These are phyloP conservation scores for Ampelocalamus luodianensis DNA, from an alignment of 176 grass and related monocot species.

Conservation along the genomic window DNA sequence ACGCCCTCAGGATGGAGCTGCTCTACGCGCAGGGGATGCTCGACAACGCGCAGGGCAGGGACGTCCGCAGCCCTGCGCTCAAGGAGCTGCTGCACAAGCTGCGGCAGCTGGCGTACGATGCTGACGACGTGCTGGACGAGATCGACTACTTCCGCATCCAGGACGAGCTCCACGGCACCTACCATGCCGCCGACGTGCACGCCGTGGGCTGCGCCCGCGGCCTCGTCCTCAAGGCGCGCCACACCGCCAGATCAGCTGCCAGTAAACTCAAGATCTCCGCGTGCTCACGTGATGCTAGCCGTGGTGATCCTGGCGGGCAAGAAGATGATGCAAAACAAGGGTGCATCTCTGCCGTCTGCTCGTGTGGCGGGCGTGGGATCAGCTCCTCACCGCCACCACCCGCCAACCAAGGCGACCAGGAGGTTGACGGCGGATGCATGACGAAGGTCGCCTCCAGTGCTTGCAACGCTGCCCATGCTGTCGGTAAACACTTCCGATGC, in stretches of 20 bases:
- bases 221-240: too few species aligned
- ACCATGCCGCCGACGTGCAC: too few species aligned
- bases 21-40: not conserved
- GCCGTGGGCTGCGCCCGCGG: too few species aligned
- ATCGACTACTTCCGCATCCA: not conserved
- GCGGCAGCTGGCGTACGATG: too few species aligned
- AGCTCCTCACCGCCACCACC: not conserved
- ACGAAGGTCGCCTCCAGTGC: not conserved
- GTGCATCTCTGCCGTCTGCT: not conserved
- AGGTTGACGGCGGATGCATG: too few species aligned
- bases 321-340: not conserved
- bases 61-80: not conserved
- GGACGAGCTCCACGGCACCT: not conserved
- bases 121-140: not conserved
- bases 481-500: not conserved
- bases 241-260: too few species aligned
- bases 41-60: not conserved
- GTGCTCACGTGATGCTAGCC: not conserved
- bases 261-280: not conserved
- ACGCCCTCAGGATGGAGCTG: conserved; percentile 6
- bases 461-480: not conserved
- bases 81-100: not conserved
- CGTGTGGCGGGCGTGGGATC: not conserved
- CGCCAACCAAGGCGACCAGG: too few species aligned
- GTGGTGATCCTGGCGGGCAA: not conserved